Base-by-base conservation (phyloP, 352 stramenopile genomes). In the Globisporangium lucens region DNA sequence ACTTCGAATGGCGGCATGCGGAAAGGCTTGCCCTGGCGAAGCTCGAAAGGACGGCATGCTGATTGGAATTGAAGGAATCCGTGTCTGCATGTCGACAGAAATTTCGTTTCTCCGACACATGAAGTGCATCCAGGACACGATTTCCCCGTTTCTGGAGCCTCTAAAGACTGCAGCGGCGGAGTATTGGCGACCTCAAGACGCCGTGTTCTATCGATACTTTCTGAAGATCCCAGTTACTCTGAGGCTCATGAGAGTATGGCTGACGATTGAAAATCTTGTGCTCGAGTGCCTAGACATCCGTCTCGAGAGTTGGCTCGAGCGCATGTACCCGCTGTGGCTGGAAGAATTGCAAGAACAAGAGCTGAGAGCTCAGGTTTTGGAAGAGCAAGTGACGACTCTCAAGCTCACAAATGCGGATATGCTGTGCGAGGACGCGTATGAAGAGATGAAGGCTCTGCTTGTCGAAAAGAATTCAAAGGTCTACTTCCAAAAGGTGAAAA, bases 251-350 rank as follows among this genome's bases (percentile, higher is more conserved):
- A 73, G 72, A 17, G 1, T 91, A 8, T 91, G 83, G 83, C 41
- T 94, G 7, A 68, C 82, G 20, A 12, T 93, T 8, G 66, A 72
- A 51, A 73, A 83, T 17, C 57, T 89, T 9, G 56, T 30, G 2
- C 56, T 90, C 36, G 73, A 86, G 17, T 90, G 78, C 66, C 36
- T 77, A 4, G 83, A 87, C 22, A 73, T 77, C 3, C 72, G 72
- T 1, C 70, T 95, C 36, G 87, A 92, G 49, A 75, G 72, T 4
- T 95, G 87, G 87, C 68, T 95, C 0, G 82, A 90, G 47, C 71
- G 73, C 36, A 79, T 89, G 27, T 89, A 90, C 35, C 85, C 85
- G 12, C 22, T 93, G 15, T 95, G 87, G 87, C 80, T 91, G 30
- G 80, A 89, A 53, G 85, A 89, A 30, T 41, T 93, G 1, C 76